Conservation (phyloP, 495 filamentous ascomycete genomes). For the Aspergillus hancockii region DNA sequence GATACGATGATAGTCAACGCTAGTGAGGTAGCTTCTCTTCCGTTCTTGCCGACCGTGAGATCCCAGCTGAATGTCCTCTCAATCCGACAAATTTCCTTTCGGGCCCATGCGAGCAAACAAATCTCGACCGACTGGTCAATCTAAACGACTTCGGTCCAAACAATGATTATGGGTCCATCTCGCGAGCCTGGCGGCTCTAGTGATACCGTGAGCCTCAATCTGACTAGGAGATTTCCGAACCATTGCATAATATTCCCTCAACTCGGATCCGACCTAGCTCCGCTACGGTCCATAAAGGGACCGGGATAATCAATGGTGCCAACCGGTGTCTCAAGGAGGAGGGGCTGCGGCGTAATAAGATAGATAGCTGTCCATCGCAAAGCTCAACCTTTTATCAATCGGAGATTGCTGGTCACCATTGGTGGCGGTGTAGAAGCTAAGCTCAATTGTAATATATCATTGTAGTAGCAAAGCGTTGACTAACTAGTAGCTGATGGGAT, state of each 20-base stretch:
- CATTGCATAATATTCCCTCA: constrained; percentile 6
- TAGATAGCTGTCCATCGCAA: not conserved
- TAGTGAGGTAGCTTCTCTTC: constrained; percentile 9
- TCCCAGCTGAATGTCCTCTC: constrained; percentile 6
- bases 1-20: constrained; percentile 16
- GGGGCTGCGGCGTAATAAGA: constrained; percentile 12
- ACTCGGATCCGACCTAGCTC: constrained; percentile 3
- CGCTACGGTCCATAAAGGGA: not conserved
- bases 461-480: too few species aligned
- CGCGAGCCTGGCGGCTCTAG: not conserved
- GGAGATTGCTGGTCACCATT: not conserved
- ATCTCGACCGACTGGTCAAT: not conserved
- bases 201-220: not conserved
- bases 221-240: not conserved
- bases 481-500: not conserved
- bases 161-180: not conserved
- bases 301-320: constrained; percentile 5
- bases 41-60: constrained; percentile 10
- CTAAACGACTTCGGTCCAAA: not conserved
- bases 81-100: constrained; percentile 1
- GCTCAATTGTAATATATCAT: not conserved
- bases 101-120: not conserved
- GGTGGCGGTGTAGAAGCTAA: constrained; percentile 7
- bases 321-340: constrained; percentile 23
- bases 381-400: not conserved